Conservation (phyloP, 2,329 filamentous ascomycete species). For the Coleophoma eucalyptorum region DNA sequence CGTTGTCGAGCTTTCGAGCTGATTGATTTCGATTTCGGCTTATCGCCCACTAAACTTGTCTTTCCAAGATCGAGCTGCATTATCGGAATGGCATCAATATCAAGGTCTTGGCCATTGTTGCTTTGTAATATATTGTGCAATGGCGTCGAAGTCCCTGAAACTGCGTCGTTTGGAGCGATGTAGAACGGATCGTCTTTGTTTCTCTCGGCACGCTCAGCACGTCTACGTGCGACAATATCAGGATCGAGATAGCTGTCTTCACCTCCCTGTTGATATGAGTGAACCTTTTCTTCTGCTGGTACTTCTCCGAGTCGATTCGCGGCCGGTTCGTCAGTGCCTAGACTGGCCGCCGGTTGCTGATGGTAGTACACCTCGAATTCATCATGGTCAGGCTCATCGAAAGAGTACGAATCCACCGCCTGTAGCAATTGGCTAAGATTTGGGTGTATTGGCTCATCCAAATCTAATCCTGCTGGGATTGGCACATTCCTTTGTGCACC, state of each 20-base stretch:
- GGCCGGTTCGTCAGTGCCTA: conserved; percentile 49
- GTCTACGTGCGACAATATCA: conserved; percentile 70
- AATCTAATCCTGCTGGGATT: conserved; percentile 67
- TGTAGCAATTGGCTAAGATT: conserved; percentile 65
- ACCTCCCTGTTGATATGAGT: conserved; percentile 55
- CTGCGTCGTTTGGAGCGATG: conserved; percentile 55
- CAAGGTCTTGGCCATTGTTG: conserved; percentile 73
- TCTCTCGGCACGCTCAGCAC: conserved; percentile 73
- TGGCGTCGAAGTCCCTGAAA: conserved; percentile 65
- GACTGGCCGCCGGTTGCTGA: conserved; percentile 44
- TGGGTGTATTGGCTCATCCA: conserved; percentile 78
- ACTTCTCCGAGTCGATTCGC: conserved; percentile 46
- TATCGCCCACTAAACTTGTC: conserved; percentile 15
- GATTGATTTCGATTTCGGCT: conserved; percentile 27
- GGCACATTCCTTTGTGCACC: conserved; percentile 86
- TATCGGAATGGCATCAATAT: conserved; percentile 93
- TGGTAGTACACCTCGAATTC: conserved; percentile 68
- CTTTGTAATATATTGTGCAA: conserved; percentile 72
- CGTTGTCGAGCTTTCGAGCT: conserved; percentile 46
- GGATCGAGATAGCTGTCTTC: conserved; percentile 67
- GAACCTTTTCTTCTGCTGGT: conserved; percentile 36
- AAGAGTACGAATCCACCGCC: conserved; percentile 45
- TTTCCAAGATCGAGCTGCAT: conserved; percentile 82
- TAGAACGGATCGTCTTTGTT: conserved; percentile 96
- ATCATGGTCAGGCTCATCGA: conserved; percentile 52